phyloP scores from a whole-genome alignment of 305 asterid genomes.

The Fraxinus sp. region DNA sequence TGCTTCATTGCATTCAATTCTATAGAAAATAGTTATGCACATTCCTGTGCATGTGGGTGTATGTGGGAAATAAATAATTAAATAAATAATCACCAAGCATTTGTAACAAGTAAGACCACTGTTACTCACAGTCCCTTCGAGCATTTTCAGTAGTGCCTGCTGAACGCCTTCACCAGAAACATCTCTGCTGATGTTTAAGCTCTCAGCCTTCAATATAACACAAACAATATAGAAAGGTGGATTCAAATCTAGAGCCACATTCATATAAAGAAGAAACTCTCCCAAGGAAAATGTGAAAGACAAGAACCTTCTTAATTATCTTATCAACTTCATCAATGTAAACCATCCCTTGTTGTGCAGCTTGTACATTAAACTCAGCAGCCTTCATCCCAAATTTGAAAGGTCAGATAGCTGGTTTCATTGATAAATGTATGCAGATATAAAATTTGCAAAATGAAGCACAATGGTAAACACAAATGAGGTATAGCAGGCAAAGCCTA shows the following conservation, averaged over 20 bases:
- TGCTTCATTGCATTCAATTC: slow-evolving; percentile 8
- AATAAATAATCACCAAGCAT: slow-evolving; percentile 19
- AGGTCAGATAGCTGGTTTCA: slow-evolving; percentile 29
- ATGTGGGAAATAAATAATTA: slow-evolving; percentile 8
- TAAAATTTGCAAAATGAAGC: neutral
- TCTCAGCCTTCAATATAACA: slow-evolving; percentile 65
- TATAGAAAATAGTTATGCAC: neutral
- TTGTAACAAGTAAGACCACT: slow-evolving; percentile 11
- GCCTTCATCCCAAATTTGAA: slow-evolving; percentile 55
- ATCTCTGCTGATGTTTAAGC: slow-evolving; percentile 84
- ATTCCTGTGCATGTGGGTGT: slow-evolving; percentile 16
- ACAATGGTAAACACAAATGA: neutral
- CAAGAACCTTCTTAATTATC: slow-evolving; percentile 80
- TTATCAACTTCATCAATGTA: slow-evolving; percentile 95
- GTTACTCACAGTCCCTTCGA: slow-evolving; percentile 69
- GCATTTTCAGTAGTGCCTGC: slow-evolving; percentile 91
- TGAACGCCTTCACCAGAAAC: slow-evolving; percentile 97
- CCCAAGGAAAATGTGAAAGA: slow-evolving; percentile 22
- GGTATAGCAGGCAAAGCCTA: neutral
- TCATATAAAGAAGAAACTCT: slow-evolving; percentile 13
- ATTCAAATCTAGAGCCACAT: slow-evolving; percentile 17
- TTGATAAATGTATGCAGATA: slow-evolving; percentile 12
- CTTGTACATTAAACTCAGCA: slow-evolving; percentile 89
- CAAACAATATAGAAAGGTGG: slow-evolving; percentile 21
- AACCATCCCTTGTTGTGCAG: slow-evolving; percentile 93